Base-by-base conservation (phyloP, 306 rosid genomes). In the Styphnolobium japonicum region DNA sequence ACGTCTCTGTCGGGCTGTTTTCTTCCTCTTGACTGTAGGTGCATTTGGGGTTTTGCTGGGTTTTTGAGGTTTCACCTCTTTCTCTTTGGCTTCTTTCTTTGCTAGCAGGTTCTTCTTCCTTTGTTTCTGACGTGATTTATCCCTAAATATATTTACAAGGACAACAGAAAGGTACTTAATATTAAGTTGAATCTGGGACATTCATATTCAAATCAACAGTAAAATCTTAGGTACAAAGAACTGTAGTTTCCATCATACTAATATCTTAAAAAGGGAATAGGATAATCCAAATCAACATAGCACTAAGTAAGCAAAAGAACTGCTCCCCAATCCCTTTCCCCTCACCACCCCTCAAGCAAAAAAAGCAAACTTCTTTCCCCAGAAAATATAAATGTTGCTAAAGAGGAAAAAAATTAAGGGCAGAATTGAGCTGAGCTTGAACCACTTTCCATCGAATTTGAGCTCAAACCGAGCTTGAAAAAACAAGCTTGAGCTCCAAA, bases 81-180 rank as follows among this genome's bases (percentile, higher is more conserved):
- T 88, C 88, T 77, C 85, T 76, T 75, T 85, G 36, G 90, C 93
- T 87, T 89, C 98, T 88, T 91, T 93, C 90, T 83, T 93, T 8
- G 75, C 86, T 76, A 74, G 84, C 65, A 95, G 82, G 82, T 95
- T 95, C 84, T 81, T 90, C 89, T 80, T 90, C 77, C 99, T 86
- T 84, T 95, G 99, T 71, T 91, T 95, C 89, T 95, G 87, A 3
- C 98, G 92, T 34, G 96, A 85, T 80, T 95, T 95, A 79, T 93
- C 99, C 85, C 99, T 95, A 52, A 25, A 78, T 53, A 67, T 34
- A 12, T 65, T 33, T 66, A 25, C 27, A 51, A 66, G 11, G 40
- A 46, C 40, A 6, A 22, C 10, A 10, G 16, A 55, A 40, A 61
- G 21, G 40, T 22, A 33, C 65, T 22, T 16, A 40, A 22, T 25